Base-by-base conservation (phyloP, 1,284 basidiomycete genomes). In the Chondrostereum purpureum region DNA sequence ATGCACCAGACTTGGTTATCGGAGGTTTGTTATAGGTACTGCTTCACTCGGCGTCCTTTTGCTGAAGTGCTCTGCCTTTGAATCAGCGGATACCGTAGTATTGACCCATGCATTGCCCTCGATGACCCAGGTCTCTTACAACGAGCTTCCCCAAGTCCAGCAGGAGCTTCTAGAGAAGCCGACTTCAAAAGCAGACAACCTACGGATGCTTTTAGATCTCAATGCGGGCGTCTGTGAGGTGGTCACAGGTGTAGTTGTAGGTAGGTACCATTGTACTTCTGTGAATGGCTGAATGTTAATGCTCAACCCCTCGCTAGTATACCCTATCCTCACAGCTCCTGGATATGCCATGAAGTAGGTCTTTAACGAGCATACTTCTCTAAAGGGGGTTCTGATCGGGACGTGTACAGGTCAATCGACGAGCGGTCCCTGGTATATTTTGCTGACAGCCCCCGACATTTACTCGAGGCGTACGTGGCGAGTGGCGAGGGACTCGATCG, bases 1-100 rank as follows among this genome's bases (percentile, higher is more conserved):
- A 95, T 58, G 76, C 91, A 1, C 93, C 94, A 2, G 94, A 98
- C 64, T 75, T 98, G 18, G 92, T 98, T 38, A 97, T 99, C 52
- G 86, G 80, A 50, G 90, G 91, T 89, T 38, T 16, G 31, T 22
- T 12, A 31, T 36, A 12, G 18, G 43, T 21, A 16, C 16, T 18
- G 38, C 18, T 27, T 19, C 42, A 19, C 37, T 16, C 18, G n/a
- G n/a, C n/a, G n/a, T 43, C 3, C 24, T 41, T 42, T 20, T 12
- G 27, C 39, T 18, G 3, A 14, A 44, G 31, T 38, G 21, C 40
- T 27, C 42, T 42, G 45, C 36, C 21, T 14, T 40, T 24, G 17
- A 42, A 11, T 4, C 56, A 91, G 93, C 92, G 49, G 93, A 97
- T 59, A 96, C 93, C 0, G 80, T 97, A 13, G 91, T 96, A 16